Base-by-base conservation (phyloP, 805 yeast genomes). In the Suhomyces sp. region DNA sequence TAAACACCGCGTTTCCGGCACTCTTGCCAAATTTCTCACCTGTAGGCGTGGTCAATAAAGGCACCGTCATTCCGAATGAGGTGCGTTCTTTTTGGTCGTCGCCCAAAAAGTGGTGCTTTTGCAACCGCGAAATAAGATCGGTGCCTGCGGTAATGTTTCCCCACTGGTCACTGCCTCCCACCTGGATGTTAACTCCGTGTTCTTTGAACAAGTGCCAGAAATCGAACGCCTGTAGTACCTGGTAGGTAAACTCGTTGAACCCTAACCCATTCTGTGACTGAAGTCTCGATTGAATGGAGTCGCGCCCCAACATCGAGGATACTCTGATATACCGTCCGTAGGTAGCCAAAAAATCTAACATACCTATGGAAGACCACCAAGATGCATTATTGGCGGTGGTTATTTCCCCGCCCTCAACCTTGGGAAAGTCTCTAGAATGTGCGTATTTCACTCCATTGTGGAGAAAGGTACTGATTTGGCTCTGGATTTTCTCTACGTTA, bases 91-190 rank as follows among this genome's bases (percentile, higher is more conserved):
- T 50, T 17, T 52, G 52, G 15, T 37, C 22, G 25, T 35, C 12
- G 46, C 46, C 31, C 31, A 12, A 5, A 35, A 44, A 17, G 21
- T 19, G 1, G 8, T 58, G 49, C 50, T 58, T 58, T 54, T 67
- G 60, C 58, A 88, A 65, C 55, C 96, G 73, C 1, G 86, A 76
- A 39, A 92, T 90, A 52, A 94, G 76, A 61, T 94, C 99, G 39
- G 89, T 81, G 0, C 99, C 99, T 0, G 98, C 97, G 1, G 96
- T 89, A 53, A 94, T 94, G 62, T 94, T 94, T 1, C 99, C 99
- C 91, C 97, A 94, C 69, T 94, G 99, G 66, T 94, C 99, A 64
- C 88, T 91, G 5, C 99, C 99, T 21, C 99, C 99, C 33, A 88
- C 84, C 71, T 94, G 98, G 12, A 91, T 69, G 43, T 77, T 75